Conservation (phyloP, 2,329 filamentous ascomycete species). For the Pestalotiopsis sp. region DNA sequence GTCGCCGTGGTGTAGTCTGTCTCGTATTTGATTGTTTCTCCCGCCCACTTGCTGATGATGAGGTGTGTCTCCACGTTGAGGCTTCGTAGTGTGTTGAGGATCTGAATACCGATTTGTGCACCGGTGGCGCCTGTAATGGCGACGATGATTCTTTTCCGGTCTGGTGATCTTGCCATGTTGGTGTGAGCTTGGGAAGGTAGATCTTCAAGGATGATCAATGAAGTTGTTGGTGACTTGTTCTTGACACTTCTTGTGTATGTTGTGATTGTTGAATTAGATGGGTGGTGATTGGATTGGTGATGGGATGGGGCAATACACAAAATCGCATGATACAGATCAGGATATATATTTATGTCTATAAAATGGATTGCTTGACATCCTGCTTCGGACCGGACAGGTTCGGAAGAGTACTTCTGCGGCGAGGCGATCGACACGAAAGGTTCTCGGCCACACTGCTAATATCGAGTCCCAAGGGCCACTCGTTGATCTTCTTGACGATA, state of each 20-base stretch:
- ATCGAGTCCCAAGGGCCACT: not conserved
- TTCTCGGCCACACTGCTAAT: not conserved
- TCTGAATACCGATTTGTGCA: slow-evolving; percentile 42
- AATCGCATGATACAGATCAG: not conserved
- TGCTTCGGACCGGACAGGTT: not conserved
- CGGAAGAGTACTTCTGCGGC: not conserved
- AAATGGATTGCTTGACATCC: not conserved
- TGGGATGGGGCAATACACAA: not conserved
- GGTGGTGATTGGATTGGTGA: not conserved
- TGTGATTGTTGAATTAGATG: not conserved
- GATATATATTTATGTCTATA: not conserved
- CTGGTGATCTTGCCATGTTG: not conserved
- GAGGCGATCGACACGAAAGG: not conserved
- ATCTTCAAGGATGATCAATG: not conserved
- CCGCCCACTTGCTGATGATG: slow-evolving; percentile 51
- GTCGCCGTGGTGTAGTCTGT: slow-evolving; percentile 39
- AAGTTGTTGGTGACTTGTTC: not conserved
- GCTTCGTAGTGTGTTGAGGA: slow-evolving; percentile 40
- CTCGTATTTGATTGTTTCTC: slow-evolving; percentile 49
- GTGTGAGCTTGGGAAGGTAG: not conserved
- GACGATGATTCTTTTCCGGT: slow-evolving; percentile 38
- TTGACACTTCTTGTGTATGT: not conserved
- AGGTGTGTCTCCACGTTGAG: slow-evolving; percentile 51
- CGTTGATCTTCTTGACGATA: not conserved
- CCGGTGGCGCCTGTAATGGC: slow-evolving; percentile 55